Evolutionary conservation across 139 green algal species (phyloP), one percentile per base, ranked within the genome.

Genomic region (Trebouxia sp.): DNA sequence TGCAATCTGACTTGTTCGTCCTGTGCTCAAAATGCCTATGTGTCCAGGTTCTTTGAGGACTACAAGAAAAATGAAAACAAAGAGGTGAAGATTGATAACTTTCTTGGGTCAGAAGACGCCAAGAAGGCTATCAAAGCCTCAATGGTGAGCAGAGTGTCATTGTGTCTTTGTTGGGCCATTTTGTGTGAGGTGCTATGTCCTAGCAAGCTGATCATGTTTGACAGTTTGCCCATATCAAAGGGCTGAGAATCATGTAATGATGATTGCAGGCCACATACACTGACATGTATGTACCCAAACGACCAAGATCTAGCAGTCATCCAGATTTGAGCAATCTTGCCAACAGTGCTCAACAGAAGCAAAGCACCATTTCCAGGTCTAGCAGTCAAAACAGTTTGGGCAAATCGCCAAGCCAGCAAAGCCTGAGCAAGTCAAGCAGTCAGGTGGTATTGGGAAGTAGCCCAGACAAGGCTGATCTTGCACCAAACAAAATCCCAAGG

Each of bases 41-140:
- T 47, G 24, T 81, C 51, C 81, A 94, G 92, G 41, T 97, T 97
- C 82, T 98, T 98, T 72, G 89, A 96, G 87, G 94, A 97, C 90
- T 98, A 98, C 90, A 98, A 98, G 86, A 96, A 95, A 88, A 97
- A 97, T 75, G 94, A 98, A 90, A 90, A 97, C 87, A 98, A 98
- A 88, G 82, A 94, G 56, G 95, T 98, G 12, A 85, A 91, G 72
- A 95, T 98, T 50, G 94, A 98, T 65, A 93, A 98, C 41, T 94
- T 98, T 78, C 80, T 97, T 42, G 92, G 92, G 0, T 70, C 84
- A 30, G 87, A 90, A 35, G 88, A 94, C 42, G 93, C 95, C 28
- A 84, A 89, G 35, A 87, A 92, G 75, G 87, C 89, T 50, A 89
- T 98, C 66, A 89, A 87, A 37, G 89, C 96, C 48, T 79, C 87